Percentiles rank a stretch among this genome's conserved stretches.
Conservation (phyloP, 129 eudicot genomes). For the Flaveria sonorensis region DNA sequence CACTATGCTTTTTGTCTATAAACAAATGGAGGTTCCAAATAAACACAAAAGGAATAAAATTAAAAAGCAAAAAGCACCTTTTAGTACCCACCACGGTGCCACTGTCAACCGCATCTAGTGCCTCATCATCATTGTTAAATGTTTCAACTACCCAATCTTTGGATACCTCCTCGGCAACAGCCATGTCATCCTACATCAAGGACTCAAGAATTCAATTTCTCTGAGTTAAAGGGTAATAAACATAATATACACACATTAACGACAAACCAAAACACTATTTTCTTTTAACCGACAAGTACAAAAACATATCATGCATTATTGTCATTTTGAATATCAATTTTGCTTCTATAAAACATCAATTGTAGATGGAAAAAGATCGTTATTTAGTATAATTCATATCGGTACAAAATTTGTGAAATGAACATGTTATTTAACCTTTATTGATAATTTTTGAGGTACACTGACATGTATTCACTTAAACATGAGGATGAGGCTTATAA, state of each 20-base stretch:
- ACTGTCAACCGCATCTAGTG: slow-evolving; percentile 58
- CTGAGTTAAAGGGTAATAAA: slow-evolving; percentile 3
- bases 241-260: slow-evolving; percentile 5
- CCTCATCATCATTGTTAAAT: slow-evolving; percentile 65
- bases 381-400: not conserved
- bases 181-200: slow-evolving; percentile 52
- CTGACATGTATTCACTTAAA: not conserved
- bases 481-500: not conserved
- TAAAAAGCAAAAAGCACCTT: slow-evolving; percentile 29
- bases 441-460: not conserved
- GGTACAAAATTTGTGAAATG: not conserved
- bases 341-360: not conserved
- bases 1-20: not conserved
- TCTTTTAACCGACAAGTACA: slow-evolving; percentile 1
- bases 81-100: slow-evolving; percentile 67
- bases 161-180: slow-evolving; percentile 43
- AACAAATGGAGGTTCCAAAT: slow-evolving; percentile 4
- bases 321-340: not conserved
- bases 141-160: slow-evolving; percentile 60
- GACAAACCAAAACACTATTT: not conserved
- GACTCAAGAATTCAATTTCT: not conserved
- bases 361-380: not conserved
- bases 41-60: slow-evolving; percentile 15
- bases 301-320: not conserved
- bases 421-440: not conserved